Percentiles rank a stretch among this genome's conserved stretches.
Conservation (phyloP, 441 rosid genomes). For the Mallotus repandus region DNA sequence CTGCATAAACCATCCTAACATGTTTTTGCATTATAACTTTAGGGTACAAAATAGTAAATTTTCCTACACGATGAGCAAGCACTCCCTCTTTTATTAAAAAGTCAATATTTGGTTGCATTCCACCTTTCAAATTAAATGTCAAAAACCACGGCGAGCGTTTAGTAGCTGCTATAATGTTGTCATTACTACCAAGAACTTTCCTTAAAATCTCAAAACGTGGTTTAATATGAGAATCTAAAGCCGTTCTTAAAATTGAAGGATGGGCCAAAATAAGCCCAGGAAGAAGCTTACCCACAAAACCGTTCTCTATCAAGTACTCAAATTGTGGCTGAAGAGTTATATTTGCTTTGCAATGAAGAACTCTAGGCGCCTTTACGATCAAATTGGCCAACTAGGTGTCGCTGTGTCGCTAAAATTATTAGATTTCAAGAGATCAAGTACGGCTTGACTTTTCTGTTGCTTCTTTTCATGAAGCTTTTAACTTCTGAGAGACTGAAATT, state of each 20-base stretch:
- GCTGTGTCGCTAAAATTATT: slow-evolving; percentile 11
- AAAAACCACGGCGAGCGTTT: slow-evolving; percentile 2
- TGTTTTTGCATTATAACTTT: background rate
- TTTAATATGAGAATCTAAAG: slow-evolving; percentile 17
- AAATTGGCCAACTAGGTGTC: slow-evolving; percentile 13
- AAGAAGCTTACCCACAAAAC: slow-evolving; percentile 25
- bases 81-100: slow-evolving; percentile 18
- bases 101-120: slow-evolving; percentile 7
- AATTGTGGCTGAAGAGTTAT: slow-evolving; percentile 13
- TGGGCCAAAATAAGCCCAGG: slow-evolving; percentile 14
- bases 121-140: background rate
- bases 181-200: background rate
- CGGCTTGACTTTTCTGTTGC: background rate
- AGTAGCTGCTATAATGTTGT: background rate
- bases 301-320: slow-evolving; percentile 4
- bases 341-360: background rate
- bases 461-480: slow-evolving; percentile 11
- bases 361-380: slow-evolving; percentile 1
- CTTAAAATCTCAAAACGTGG: slow-evolving; percentile 12
- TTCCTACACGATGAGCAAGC: background rate
- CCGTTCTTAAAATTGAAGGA: slow-evolving; percentile 5
- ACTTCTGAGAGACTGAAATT: slow-evolving; percentile 9
- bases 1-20: slow-evolving; percentile 13
- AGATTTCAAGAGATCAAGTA: slow-evolving; percentile 10
- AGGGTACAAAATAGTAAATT: background rate